Base-by-base conservation (phyloP, 2,329 filamentous ascomycete genomes). In the Ceratocystis alfenasii region DNA sequence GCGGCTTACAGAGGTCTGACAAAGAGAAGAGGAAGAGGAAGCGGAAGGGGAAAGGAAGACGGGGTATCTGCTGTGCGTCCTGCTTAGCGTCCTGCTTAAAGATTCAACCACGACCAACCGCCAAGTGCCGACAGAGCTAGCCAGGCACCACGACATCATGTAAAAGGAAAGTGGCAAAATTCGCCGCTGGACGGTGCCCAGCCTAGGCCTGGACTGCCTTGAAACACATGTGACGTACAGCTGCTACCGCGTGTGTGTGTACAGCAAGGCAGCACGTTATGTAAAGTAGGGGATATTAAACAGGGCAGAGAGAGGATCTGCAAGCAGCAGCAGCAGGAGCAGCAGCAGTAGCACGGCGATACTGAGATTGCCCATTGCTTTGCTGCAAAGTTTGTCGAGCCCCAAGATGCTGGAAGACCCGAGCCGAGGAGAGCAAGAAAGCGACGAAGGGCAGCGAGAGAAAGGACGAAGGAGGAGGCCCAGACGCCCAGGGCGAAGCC, bases 201-300 rank as follows among this genome's bases (percentile, higher is more conserved):
- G 28, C 48, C 48, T 20, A 36, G 55, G 28, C 30, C 55, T 17
- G 8, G 55, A 53, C 25, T 53, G 22, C 8, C 20, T 12, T 53
- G 48, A 53, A 59, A 59, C 25, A 28, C 25, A 20, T 8, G 28
- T 30, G 55, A 33, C 33, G 55, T 59, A 59, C 28, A 59, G 55
- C 28, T 59, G 55, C 55, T 59, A 59, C 55, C 55, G 55, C 28
- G 55, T 20, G 15, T 59, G 30, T 15, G 25, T 59, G 33, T 53
- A 15, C 20, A 53, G 48, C 48, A 25, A 2, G 5, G 0, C 46
- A 36, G 33, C 33, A 41, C 3, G 10, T 15, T 41, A 5, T 15
- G 12, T 41, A 15, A 15, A 3, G 3, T 41, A 41, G 36, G 10
- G 3, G 36, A 15, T 41, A 5, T 15, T 41, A 41, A 15, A 12